phyloP scores from a whole-genome alignment of 768 basidiomycete genomes.

The Naganishia vishniacii region DNA sequence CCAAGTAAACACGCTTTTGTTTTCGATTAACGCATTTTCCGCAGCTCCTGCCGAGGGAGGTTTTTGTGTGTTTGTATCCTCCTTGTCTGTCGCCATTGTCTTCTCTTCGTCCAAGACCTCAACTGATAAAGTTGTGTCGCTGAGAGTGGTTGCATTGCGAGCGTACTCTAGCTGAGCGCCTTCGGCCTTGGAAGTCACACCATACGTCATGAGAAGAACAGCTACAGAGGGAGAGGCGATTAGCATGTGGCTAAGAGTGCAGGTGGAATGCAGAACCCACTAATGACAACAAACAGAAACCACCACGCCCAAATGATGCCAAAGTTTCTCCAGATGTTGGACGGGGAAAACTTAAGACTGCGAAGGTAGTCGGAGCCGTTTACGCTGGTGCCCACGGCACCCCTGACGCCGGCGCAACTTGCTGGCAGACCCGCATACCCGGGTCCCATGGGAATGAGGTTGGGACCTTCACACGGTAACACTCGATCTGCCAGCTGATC shows the following conservation, averaged over 20 bases:
- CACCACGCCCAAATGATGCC: slow-evolving; percentile 35
- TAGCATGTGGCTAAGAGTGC: no score
- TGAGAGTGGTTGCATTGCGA: slow-evolving; percentile 20
- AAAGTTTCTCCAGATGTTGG: slow-evolving; percentile 40
- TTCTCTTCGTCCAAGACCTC: slow-evolving; percentile 4
- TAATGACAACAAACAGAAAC: slow-evolving; percentile 37
- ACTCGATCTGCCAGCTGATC: not conserved
- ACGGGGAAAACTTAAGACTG: slow-evolving; percentile 27
- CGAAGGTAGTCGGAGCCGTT: slow-evolving; percentile 31
- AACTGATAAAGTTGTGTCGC: not conserved
- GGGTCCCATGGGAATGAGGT: slow-evolving; percentile 28
- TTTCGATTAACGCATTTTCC: slow-evolving; percentile 30
- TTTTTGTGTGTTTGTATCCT: not conserved
- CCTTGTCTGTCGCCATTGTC: slow-evolving; percentile 31
- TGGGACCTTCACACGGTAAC: slow-evolving; percentile 28
- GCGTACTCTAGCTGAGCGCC: slow-evolving; percentile 17
- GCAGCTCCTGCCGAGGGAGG: not conserved
- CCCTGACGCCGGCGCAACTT: slow-evolving; percentile 11
- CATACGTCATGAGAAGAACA: slow-evolving; percentile 13
- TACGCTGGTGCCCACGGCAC: slow-evolving; percentile 32
- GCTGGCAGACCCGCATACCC: slow-evolving; percentile 22
- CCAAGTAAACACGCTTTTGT: slow-evolving; percentile 48
- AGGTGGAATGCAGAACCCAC: no score
- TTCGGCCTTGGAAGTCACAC: not conserved
- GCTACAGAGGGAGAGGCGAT: not conserved